These are phyloP conservation scores for Lentithecium fluviatile DNA, from an alignment of 495 filamentous ascomycete genomes.

Conservation along the genomic window DNA sequence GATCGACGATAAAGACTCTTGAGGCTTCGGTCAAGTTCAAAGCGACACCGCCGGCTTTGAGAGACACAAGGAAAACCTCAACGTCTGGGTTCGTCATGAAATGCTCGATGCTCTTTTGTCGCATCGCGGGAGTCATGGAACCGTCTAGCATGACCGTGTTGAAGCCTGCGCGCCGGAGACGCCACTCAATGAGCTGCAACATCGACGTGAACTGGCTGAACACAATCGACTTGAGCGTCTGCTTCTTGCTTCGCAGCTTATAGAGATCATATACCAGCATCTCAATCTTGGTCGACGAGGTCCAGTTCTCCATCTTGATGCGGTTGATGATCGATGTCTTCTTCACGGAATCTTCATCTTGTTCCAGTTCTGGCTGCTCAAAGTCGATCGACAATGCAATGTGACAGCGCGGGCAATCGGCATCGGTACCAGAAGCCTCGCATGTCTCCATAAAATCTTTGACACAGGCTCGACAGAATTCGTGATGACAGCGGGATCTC, in stretches of 20 bases:
- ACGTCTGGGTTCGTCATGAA: conserved; percentile 94
- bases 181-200: conserved; percentile 87
- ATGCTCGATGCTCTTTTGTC: conserved; percentile 85
- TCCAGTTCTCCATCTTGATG: conserved; percentile 97
- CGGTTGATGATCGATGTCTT: conserved; percentile 95
- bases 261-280: conserved; percentile 90
- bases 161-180: conserved; percentile 88
- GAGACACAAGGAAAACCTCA: conserved; percentile 89
- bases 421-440: conserved; percentile 53
- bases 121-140: conserved; percentile 88
- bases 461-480: conserved; percentile 89
- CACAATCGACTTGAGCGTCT: conserved; percentile 83
- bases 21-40: conserved; percentile 93
- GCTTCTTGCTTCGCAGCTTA: conserved; percentile 81
- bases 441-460: conserved; percentile 78
- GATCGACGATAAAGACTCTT: conserved; percentile 91
- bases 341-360: conserved; percentile 78
- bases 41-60: conserved; percentile 94
- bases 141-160: conserved; percentile 97
- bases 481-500: conserved; percentile 84
- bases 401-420: conserved; percentile 90
- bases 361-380: conserved; percentile 89
- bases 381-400: conserved; percentile 86
- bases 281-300: conserved; percentile 96
- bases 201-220: conserved; percentile 73